Evolutionary conservation across 2,329 filamentous ascomycete genomes (phyloP).

Genomic region (Byssothecium circinans): DNA sequence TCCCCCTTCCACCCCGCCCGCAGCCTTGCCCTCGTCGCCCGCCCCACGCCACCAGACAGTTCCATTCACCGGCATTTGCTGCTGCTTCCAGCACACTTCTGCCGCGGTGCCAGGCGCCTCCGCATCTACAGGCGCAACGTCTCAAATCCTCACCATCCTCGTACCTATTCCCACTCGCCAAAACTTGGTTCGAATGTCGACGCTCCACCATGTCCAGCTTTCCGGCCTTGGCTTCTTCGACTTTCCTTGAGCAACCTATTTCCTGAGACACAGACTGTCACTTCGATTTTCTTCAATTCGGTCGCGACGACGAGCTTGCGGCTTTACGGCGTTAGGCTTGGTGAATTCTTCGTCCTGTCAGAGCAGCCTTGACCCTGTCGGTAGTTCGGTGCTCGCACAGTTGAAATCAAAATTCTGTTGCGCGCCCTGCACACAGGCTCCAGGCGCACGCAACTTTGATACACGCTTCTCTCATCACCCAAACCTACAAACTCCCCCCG

Average conservation of each 20-base stretch:
- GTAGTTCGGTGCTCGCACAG: not conserved
- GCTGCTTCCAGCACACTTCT: constrained; percentile 8
- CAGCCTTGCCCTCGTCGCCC: constrained; percentile 19
- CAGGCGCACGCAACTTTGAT: not conserved
- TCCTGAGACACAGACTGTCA: constrained; percentile 41
- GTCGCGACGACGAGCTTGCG: constrained; percentile 24
- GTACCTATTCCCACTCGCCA: not conserved
- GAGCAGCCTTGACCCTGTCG: not conserved
- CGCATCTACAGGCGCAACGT: constrained; percentile 16
- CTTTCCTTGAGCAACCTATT: constrained; percentile 57
- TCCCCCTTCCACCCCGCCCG: constrained; percentile 13
- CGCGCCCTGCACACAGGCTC: not conserved
- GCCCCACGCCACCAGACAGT: constrained; percentile 9
- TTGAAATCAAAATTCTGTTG: not conserved
- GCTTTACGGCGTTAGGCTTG: constrained; percentile 27
- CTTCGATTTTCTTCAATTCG: constrained; percentile 37
- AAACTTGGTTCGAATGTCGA: constrained; percentile 45
- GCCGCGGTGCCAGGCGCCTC: constrained; percentile 14
- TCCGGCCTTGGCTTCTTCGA: constrained; percentile 50
- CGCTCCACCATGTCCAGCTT: constrained; percentile 54
- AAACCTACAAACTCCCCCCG: constrained; percentile 3
- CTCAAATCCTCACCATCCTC: constrained; percentile 1
- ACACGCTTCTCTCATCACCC: not conserved
- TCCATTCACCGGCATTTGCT: constrained; percentile 1
- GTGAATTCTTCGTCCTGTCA: constrained; percentile 15